A percentile compares a stretch with the other conserved stretches of the same genome.
Evolutionary conservation across 176 grass and related monocot species (phyloP).

Genomic region (Puya raimondii): DNA sequence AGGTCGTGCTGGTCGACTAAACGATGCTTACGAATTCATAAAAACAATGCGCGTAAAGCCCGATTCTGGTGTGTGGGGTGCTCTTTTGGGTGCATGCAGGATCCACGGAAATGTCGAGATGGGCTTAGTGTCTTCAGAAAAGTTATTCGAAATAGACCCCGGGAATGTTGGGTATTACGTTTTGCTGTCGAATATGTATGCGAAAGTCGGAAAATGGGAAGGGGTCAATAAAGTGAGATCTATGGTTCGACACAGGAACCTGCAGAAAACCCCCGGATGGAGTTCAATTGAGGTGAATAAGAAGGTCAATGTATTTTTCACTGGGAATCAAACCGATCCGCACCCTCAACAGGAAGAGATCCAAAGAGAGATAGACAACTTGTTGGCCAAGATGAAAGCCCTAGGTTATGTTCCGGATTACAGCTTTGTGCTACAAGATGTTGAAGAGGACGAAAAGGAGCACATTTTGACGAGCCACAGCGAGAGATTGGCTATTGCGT

Average conservation of each 20-base stretch:
- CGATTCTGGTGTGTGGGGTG: constrained; percentile 63
- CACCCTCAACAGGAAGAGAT: constrained; percentile 60
- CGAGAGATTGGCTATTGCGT: constrained; percentile 69
- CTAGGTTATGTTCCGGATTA: constrained; percentile 64
- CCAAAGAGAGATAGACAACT: constrained; percentile 33
- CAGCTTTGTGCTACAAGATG: constrained; percentile 70
- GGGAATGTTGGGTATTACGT: constrained; percentile 74
- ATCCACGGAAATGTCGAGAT: constrained; percentile 69
- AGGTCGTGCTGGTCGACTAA: constrained; percentile 42
- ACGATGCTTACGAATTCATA: constrained; percentile 52
- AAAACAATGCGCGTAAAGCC: constrained; percentile 41
- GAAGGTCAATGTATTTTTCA: constrained; percentile 57
- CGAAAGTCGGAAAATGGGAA: constrained; percentile 66
- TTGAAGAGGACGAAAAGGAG: constrained; percentile 74
- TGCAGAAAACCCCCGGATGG: constrained; percentile 73
- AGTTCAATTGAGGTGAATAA: constrained; percentile 71
- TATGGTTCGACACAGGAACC: constrained; percentile 41
- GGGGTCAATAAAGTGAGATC: constrained; percentile 67
- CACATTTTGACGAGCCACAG: constrained; percentile 62
- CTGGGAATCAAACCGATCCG: constrained; percentile 41
- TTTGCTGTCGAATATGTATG: constrained; percentile 76
- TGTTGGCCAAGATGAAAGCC: constrained; percentile 52
- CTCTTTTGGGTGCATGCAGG: constrained; percentile 64
- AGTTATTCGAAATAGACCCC: constrained; percentile 54
- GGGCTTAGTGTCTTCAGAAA: constrained; percentile 47